A percentile compares a stretch with the other conserved stretches of the same genome.
Evolutionary conservation across 768 basidiomycete species (phyloP).

Genomic region (Tulasnella sp.): DNA sequence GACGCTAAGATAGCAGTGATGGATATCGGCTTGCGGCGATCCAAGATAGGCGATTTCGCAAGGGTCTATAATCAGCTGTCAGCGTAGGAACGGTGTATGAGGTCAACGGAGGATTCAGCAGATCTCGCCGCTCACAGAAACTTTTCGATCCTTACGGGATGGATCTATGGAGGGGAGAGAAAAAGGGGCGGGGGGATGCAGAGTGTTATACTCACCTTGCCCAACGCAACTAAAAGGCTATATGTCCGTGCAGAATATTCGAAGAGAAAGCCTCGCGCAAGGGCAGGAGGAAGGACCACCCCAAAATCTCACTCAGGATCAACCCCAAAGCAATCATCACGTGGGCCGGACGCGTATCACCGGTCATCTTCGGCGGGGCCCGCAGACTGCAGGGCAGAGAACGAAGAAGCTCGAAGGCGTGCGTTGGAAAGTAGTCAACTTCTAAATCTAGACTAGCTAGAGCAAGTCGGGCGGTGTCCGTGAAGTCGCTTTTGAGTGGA

Average conservation of each 20-base stretch:
- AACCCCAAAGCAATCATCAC: neutral
- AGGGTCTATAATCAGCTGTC: neutral
- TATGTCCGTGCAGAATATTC: neutral
- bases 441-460: neutral
- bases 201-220: neutral
- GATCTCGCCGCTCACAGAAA: neutral
- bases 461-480: too few relatives aligned
- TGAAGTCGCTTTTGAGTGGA: neutral
- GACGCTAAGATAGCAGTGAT: neutral
- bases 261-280: neutral
- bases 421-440: neutral
- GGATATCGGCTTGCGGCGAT: neutral
- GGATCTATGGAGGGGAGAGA: neutral
- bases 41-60: neutral
- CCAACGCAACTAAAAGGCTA: neutral
- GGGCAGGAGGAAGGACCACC: neutral
- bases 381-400: neutral
- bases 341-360: neutral
- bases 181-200: neutral
- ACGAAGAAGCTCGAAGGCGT: neutral
- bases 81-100: neutral
- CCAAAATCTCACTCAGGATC: neutral
- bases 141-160: neutral
- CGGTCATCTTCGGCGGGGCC: neutral
- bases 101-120: neutral